phyloP scores from a whole-genome alignment of 257 asterid species.

The Plantago ovata region DNA sequence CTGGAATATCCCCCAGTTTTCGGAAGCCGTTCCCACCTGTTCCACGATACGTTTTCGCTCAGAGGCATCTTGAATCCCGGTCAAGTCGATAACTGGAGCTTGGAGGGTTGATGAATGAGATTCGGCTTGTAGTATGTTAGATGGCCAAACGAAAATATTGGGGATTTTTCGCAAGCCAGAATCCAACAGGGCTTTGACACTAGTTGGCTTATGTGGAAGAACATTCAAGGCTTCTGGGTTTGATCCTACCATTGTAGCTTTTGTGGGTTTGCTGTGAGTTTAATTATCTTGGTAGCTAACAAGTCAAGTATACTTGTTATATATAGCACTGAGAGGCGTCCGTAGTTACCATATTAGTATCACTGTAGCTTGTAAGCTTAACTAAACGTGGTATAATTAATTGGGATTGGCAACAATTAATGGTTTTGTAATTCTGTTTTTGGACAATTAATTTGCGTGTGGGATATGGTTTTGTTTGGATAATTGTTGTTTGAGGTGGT shows the following conservation, averaged over 20 bases:
- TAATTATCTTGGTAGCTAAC: too few species aligned
- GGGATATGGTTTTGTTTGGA: too few species aligned
- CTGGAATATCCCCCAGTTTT: slow-evolving; percentile 28
- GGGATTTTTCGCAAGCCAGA: slow-evolving; percentile 22
- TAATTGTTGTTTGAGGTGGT: too few species aligned
- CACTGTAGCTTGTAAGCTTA: too few species aligned
- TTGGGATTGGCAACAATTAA: too few species aligned
- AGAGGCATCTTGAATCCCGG: background rate
- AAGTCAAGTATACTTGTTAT: too few species aligned
- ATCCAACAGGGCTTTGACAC: slow-evolving; percentile 26
- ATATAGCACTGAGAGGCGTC: too few species aligned
- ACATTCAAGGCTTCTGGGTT: background rate
- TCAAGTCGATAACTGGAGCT: slow-evolving; percentile 26
- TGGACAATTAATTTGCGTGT: too few species aligned
- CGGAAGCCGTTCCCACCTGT: slow-evolving; percentile 18
- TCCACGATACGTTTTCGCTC: slow-evolving; percentile 7
- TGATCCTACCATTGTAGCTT: background rate
- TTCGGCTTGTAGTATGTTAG: background rate
- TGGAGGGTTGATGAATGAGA: background rate
- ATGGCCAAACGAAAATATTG: slow-evolving; percentile 16
- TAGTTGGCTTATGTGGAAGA: background rate
- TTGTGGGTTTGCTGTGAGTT: too few species aligned
- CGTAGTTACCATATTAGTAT: too few species aligned
- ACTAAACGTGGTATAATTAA: too few species aligned
- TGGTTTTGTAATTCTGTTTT: too few species aligned